phyloP scores from a whole-genome alignment of 2,329 filamentous ascomycete genomes.

The Tolypocladium album region DNA sequence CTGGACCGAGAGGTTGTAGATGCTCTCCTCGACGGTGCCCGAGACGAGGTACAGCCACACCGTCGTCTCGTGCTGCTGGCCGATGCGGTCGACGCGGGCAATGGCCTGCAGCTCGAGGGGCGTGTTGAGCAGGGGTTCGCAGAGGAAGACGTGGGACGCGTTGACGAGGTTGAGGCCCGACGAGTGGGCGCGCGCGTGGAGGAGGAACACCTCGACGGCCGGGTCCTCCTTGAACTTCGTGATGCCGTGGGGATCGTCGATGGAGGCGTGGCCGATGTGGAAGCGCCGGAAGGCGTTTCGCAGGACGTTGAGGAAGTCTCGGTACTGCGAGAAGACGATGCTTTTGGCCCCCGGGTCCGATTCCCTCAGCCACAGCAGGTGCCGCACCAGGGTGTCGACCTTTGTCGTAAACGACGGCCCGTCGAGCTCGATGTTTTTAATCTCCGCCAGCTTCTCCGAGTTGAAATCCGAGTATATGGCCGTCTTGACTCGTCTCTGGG shows the following conservation, averaged over 20 bases:
- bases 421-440: constrained; percentile 69
- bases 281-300: constrained; percentile 58
- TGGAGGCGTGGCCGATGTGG: constrained; percentile 61
- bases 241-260: constrained; percentile 60
- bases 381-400: constrained; percentile 71
- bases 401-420: constrained; percentile 77
- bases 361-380: constrained; percentile 75
- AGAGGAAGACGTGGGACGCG: constrained; percentile 88
- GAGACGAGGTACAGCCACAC: constrained; percentile 94
- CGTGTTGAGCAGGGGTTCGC: constrained; percentile 87
- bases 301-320: constrained; percentile 68
- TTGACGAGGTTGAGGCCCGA: constrained; percentile 87
- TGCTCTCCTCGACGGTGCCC: constrained; percentile 83
- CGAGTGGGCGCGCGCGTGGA: constrained; percentile 81
- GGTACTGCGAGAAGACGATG: constrained; percentile 86
- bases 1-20: constrained; percentile 76
- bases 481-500: constrained; percentile 13
- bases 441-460: constrained; percentile 60
- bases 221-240: constrained; percentile 68
- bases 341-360: constrained; percentile 82
- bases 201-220: constrained; percentile 66
- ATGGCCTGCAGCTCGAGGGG: constrained; percentile 92
- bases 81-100: constrained; percentile 88
- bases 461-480: constrained; percentile 72
- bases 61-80: constrained; percentile 76